Evolutionary conservation across 2,329 filamentous ascomycete species (phyloP).

Genomic region (Cercospora sp.): DNA sequence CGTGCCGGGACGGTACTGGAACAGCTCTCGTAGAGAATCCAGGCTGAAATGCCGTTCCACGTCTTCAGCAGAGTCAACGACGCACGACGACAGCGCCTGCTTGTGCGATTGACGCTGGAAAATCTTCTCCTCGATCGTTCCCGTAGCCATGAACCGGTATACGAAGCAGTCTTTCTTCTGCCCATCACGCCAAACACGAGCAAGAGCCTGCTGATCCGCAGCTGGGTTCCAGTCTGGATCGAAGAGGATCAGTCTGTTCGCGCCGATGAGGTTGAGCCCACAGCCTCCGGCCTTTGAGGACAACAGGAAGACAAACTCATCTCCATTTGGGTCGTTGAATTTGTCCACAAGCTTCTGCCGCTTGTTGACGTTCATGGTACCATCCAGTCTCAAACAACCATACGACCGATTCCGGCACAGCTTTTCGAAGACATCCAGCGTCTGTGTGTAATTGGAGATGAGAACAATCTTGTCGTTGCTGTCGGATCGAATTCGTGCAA

Average conservation of each 20-base stretch:
- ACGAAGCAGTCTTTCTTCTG: constrained; percentile 99
- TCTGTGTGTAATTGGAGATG: constrained; percentile 98
- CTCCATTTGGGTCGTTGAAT: constrained; percentile 90
- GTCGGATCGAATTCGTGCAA: constrained; percentile 89
- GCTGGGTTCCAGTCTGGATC: constrained; percentile 96
- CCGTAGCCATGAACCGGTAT: constrained; percentile 97
- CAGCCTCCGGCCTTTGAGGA: constrained; percentile 96
- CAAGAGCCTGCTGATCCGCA: constrained; percentile 93
- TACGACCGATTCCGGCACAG: constrained; percentile 84
- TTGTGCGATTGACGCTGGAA: constrained; percentile 99
- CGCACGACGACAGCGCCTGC: constrained; percentile 91
- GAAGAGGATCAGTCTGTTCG: constrained; percentile 91
- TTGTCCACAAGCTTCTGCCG: constrained; percentile 95
- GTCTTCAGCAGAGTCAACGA: constrained; percentile 94
- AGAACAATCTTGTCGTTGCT: constrained; percentile 99
- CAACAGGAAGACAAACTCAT: constrained; percentile 92
- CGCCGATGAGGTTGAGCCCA: constrained; percentile 91
- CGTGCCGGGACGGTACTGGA: constrained; percentile 84
- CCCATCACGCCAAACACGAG: constrained; percentile 96
- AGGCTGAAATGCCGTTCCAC: constrained; percentile 95
- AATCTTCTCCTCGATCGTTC: constrained; percentile 98
- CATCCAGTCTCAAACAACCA: constrained; percentile 84
- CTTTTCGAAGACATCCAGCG: constrained; percentile 88
- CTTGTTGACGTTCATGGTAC: constrained; percentile 97
- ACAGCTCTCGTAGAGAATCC: constrained; percentile 86